These are phyloP conservation scores for Epipyxis sp. DNA, from an alignment of 108 stramenopile genomes.

Conservation along the genomic window DNA sequence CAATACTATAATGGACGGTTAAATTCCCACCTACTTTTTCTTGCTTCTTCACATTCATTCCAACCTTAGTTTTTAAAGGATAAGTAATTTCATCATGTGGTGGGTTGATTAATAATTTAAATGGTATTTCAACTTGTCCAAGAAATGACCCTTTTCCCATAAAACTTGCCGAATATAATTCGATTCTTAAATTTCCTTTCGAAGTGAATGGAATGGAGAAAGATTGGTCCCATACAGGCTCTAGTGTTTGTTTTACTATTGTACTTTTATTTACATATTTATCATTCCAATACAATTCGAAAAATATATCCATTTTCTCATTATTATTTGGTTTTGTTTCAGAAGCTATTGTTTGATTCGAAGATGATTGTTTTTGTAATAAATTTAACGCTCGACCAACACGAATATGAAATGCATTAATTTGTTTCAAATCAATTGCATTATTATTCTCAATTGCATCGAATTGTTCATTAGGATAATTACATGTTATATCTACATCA, in stretches of 20 bases:
- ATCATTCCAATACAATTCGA: no score
- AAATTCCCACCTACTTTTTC: not conserved
- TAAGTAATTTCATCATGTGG: not conserved
- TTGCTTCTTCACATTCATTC: not conserved
- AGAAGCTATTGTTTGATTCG: no score
- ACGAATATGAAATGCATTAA: no score
- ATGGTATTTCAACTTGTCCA: not conserved
- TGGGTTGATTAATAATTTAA: not conserved
- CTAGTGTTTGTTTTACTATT: not conserved
- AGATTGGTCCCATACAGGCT: constrained; percentile 2
- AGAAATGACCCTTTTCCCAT: not conserved
- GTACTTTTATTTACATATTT: no score
- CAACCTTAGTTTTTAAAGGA: not conserved
- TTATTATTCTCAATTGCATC: no score
- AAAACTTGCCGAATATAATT: not conserved
- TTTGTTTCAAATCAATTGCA: no score
- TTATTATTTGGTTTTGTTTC: no score
- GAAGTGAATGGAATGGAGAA: not conserved
- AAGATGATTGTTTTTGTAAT: no score
- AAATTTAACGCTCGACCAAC: no score
- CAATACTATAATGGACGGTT: not conserved
- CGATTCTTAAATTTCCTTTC: not conserved
- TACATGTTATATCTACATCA: no score
- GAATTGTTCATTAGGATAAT: no score
- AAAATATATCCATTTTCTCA: no score